phyloP scores from a whole-genome alignment of 1,284 basidiomycete genomes.

The Gomphus bonarii region DNA sequence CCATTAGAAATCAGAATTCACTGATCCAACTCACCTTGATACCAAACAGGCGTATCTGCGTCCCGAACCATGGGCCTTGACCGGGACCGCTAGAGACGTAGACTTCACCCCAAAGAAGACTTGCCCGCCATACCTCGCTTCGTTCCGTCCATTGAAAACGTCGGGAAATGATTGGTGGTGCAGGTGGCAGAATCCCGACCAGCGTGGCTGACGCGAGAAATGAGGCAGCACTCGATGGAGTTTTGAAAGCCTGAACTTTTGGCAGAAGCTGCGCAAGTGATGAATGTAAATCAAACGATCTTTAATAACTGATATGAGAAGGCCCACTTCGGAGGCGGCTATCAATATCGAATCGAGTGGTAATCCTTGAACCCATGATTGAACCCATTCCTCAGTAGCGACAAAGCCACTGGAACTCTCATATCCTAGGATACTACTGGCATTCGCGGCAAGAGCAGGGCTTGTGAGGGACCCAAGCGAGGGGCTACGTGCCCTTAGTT shows the following conservation, averaged over 20 bases:
- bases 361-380: slow-evolving; percentile 34
- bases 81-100: slow-evolving; percentile 83
- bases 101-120: slow-evolving; percentile 86
- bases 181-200: slow-evolving; percentile 59
- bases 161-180: slow-evolving; percentile 53
- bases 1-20: slow-evolving; percentile 18
- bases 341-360: slow-evolving; percentile 82
- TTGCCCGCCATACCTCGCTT: slow-evolving; percentile 82
- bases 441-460: slow-evolving; percentile 44
- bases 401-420: slow-evolving; percentile 50
- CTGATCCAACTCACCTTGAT: slow-evolving; percentile 74
- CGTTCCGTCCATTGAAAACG: slow-evolving; percentile 87
- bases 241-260: slow-evolving; percentile 57
- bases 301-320: background rate
- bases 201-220: slow-evolving; percentile 57
- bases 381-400: slow-evolving; percentile 90
- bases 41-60: slow-evolving; percentile 78
- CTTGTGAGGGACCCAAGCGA: slow-evolving; percentile 50
- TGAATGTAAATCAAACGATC: background rate
- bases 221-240: slow-evolving; percentile 34
- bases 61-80: slow-evolving; percentile 79
- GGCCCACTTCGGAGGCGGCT: slow-evolving; percentile 55
- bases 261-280: slow-evolving; percentile 42
- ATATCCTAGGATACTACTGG: slow-evolving; percentile 4
- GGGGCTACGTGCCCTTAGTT: slow-evolving; percentile 59